phyloP scores from a whole-genome alignment of 1,139 yeast species.

The Meyerozyma athensensis region DNA sequence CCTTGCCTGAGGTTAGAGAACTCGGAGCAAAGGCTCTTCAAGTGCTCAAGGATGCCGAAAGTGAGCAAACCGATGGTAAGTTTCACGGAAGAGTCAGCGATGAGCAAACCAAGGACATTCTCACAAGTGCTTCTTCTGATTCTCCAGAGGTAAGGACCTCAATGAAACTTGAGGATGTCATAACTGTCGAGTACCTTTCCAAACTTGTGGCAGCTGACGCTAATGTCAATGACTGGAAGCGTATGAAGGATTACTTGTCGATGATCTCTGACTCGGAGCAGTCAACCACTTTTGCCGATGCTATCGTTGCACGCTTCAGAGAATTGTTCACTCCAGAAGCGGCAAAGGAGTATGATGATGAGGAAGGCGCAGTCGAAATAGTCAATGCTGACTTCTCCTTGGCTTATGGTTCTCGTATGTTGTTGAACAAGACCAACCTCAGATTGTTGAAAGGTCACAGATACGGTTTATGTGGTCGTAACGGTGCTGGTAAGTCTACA shows the following conservation, averaged over 20 bases:
- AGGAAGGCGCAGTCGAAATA: conserved; percentile 64
- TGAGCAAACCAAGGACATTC: conserved; percentile 49
- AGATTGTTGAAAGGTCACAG: conserved; percentile 91
- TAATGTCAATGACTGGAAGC: conserved; percentile 87
- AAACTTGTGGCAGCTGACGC: conserved; percentile 64
- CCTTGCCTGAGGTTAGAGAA: conserved; percentile 95
- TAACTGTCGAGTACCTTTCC: conserved; percentile 47
- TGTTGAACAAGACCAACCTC: conserved; percentile 84
- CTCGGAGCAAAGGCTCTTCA: conserved; percentile 79
- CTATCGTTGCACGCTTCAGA: conserved; percentile 54
- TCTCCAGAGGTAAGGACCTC: conserved; percentile 17
- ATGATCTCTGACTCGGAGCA: conserved; percentile 38
- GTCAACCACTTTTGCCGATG: conserved; percentile 38
- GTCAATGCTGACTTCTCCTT: conserved; percentile 93
- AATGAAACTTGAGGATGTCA: conserved; percentile 26
- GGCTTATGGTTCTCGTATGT: conserved; percentile 97
- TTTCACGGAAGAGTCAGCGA: conserved; percentile 70
- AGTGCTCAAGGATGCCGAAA: conserved; percentile 80
- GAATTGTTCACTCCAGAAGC: conserved; percentile 62
- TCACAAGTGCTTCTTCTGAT: conserved; percentile 31
- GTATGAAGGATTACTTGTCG: conserved; percentile 55
- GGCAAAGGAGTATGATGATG: conserved; percentile 47
- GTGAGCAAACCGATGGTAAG: conserved; percentile 57
- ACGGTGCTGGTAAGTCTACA: conserved; percentile 98
- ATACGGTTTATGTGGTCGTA: conserved; percentile 96